Evolutionary conservation across 768 basidiomycete genomes (phyloP).

Genomic region (Aureoboletus auriporus): DNA sequence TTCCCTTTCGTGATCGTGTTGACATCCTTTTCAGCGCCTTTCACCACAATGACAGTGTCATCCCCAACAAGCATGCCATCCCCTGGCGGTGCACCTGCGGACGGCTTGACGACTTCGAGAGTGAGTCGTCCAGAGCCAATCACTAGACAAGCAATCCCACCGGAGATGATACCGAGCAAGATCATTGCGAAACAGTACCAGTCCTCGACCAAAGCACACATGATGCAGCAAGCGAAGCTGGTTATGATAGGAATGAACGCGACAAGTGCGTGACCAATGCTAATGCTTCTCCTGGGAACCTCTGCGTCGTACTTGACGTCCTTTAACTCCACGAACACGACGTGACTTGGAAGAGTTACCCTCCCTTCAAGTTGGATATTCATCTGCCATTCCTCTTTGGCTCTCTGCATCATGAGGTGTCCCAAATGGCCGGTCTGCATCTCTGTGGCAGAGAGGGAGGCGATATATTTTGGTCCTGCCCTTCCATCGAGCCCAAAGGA

Average conservation of each 20-base stretch:
- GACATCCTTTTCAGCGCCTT: conserved; percentile 25
- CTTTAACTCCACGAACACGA: too few relatives aligned
- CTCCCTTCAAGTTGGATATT: too few relatives aligned
- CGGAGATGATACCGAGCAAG: conserved; percentile 28
- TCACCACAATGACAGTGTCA: conserved; percentile 23
- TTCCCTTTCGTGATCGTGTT: conserved; percentile 27
- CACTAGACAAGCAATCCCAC: conserved; percentile 23
- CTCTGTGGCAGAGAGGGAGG: conserved; percentile 23
- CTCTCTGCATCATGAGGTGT: neutral
- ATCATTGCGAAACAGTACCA: conserved; percentile 31
- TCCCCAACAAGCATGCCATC: conserved; percentile 23
- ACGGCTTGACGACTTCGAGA: conserved; percentile 8
- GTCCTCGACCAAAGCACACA: conserved; percentile 23
- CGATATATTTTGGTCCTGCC: conserved; percentile 25
- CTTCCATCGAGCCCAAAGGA: conserved; percentile 26
- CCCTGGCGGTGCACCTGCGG: conserved; percentile 17
- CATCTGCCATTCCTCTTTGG: too few relatives aligned
- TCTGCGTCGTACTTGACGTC: too few relatives aligned
- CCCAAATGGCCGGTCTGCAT: conserved; percentile 25
- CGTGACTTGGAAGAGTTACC: too few relatives aligned
- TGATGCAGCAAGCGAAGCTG: conserved; percentile 20
- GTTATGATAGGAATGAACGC: conserved; percentile 23
- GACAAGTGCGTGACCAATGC: neutral
- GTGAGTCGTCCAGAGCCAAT: conserved; percentile 24
- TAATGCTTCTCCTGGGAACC: too few relatives aligned